Percentiles rank a stretch among this genome's conserved stretches.
phyloP scores from a whole-genome alignment of 1,284 basidiomycete genomes.

The Peniophora sp. region DNA sequence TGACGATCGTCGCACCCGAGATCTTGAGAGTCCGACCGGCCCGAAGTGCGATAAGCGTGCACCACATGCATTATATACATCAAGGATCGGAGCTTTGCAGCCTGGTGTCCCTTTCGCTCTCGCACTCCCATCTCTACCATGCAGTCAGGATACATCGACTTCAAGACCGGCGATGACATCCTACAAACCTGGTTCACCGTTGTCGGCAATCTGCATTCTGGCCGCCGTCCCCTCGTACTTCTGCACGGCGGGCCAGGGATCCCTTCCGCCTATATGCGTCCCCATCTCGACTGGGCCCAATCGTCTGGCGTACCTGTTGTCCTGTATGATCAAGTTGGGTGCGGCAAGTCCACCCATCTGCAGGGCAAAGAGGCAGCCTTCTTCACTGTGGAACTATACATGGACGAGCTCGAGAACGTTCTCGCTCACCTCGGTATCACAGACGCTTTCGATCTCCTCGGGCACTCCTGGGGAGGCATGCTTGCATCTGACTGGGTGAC shows the following conservation, averaged over 20 bases:
- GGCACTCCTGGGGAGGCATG: conserved; percentile 49
- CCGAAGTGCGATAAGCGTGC: too few relatives aligned
- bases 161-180: conserved; percentile 16
- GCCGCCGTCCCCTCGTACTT: conserved; percentile 27
- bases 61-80: too few relatives aligned
- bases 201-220: conserved; percentile 18
- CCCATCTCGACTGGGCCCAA: conserved; percentile 24
- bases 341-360: conserved; percentile 34
- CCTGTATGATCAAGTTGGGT: conserved; percentile 46
- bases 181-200: conserved; percentile 22
- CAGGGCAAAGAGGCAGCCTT: conserved; percentile 27
- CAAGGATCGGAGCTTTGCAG: too few relatives aligned
- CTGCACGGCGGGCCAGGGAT: conserved; percentile 38
- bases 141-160: background rate
- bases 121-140: too few relatives aligned
- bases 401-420: conserved; percentile 41
- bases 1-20: too few relatives aligned
- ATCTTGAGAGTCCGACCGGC: too few relatives aligned
- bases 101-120: too few relatives aligned
- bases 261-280: conserved; percentile 32
- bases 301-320: conserved; percentile 29
- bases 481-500: conserved; percentile 27
- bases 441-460: conserved; percentile 31
- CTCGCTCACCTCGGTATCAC: conserved; percentile 29
- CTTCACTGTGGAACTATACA: conserved; percentile 40